Conservation (phyloP, 1,139 yeast genomes). For the Zygoascus sp. region DNA sequence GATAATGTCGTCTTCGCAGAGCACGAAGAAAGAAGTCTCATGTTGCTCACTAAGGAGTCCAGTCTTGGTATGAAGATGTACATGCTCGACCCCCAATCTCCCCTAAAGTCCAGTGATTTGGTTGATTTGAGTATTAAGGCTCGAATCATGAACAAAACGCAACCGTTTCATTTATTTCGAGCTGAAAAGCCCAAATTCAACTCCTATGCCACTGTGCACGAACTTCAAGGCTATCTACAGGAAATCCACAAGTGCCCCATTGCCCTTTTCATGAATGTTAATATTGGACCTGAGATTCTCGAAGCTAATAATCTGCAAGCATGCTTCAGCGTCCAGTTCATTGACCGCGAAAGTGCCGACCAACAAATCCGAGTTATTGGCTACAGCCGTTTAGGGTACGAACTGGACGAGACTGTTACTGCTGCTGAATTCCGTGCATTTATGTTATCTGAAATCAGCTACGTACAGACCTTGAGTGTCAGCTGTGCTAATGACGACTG, state of each 20-base stretch:
- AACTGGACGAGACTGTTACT: conserved; percentile 25
- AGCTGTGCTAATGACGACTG: conserved; percentile 31
- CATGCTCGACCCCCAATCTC: conserved; percentile 24
- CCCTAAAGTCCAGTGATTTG: conserved; percentile 39
- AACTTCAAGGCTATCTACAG: conserved; percentile 48
- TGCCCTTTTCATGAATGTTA: conserved; percentile 60
- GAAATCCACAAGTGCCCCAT: conserved; percentile 54
- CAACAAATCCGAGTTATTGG: conserved; percentile 18
- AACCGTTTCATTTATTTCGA: conserved; percentile 82
- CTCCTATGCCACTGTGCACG: conserved; percentile 79
- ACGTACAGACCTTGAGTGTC: conserved; percentile 32
- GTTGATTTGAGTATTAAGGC: conserved; percentile 72
- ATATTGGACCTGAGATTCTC: conserved; percentile 37
- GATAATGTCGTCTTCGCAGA: conserved; percentile 40
- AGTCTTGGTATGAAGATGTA: conserved; percentile 26
- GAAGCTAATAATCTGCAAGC: conserved; percentile 41
- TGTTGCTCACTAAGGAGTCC: conserved; percentile 12
- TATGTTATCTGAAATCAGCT: conserved; percentile 32
- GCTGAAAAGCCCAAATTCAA: conserved; percentile 39
- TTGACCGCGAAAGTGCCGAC: conserved; percentile 24
- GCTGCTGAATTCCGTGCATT: conserved; percentile 27
- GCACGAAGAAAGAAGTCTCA: conserved; percentile 19
- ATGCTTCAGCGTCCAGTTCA: conserved; percentile 44
- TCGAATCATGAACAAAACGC: conserved; percentile 67
- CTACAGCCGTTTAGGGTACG: conserved; percentile 26